A percentile compares a stretch with the other conserved stretches of the same genome.
phyloP scores from a whole-genome alignment of 2,329 filamentous ascomycete species.

The Ramularia collo-cygni region DNA sequence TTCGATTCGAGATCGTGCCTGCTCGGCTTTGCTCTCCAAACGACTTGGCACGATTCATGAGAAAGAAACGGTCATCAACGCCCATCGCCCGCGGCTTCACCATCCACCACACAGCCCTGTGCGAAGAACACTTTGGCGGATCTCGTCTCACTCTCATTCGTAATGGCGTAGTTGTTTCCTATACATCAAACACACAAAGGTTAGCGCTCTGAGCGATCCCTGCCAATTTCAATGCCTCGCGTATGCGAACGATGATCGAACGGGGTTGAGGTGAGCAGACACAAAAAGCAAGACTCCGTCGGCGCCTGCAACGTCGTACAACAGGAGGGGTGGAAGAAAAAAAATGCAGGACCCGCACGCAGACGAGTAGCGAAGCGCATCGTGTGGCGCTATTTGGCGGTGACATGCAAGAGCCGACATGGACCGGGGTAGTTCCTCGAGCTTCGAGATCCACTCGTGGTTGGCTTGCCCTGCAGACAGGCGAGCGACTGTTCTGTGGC shows the following conservation, averaged over 20 bases:
- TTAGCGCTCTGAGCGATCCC: slow-evolving; percentile 1
- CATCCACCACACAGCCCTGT: slow-evolving; percentile 63
- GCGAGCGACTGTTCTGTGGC: slow-evolving; percentile 21
- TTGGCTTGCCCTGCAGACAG: slow-evolving; percentile 16
- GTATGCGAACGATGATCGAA: slow-evolving; percentile 11
- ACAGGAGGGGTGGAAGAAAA: background rate
- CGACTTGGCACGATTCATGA: no score
- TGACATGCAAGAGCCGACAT: no score
- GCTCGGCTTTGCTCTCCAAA: no score
- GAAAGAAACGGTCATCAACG: slow-evolving; percentile 1
- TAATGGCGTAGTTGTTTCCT: slow-evolving; percentile 94
- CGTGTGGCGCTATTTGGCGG: background rate
- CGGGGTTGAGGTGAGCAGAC: slow-evolving; percentile 5
- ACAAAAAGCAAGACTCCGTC: slow-evolving; percentile 5
- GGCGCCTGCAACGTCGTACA: slow-evolving; percentile 19
- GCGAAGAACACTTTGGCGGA: slow-evolving; percentile 81
- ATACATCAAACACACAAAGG: slow-evolving; percentile 1
- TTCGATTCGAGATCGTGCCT: no score
- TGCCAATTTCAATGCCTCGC: background rate
- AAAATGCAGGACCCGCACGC: slow-evolving; percentile 1
- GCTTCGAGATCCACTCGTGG: slow-evolving; percentile 5
- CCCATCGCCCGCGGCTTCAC: slow-evolving; percentile 4
- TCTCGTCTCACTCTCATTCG: slow-evolving; percentile 63
- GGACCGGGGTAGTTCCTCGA: slow-evolving; percentile 8
- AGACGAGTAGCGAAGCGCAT: slow-evolving; percentile 3